A percentile compares a stretch with the other conserved stretches of the same genome.
Evolutionary conservation across 371 early-diverging fungal genomes (phyloP).

Genomic region (Mucor lusitanicus): DNA sequence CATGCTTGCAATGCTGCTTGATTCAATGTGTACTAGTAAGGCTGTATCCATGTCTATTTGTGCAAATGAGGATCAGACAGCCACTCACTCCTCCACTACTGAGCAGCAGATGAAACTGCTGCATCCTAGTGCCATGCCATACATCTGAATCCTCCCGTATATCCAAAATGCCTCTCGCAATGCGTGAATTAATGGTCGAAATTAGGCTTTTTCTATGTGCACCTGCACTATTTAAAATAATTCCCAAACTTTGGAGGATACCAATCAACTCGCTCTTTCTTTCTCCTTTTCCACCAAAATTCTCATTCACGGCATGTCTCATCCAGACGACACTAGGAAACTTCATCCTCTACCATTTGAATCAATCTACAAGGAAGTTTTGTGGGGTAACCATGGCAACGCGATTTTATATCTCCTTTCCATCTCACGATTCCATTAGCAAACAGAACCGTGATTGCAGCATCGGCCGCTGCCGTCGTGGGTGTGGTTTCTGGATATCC

Average conservation of each 20-base stretch:
- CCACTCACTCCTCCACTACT: too few relatives aligned
- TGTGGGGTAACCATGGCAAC: slow-evolving; percentile 20
- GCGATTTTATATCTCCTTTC: not conserved
- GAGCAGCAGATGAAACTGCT: too few relatives aligned
- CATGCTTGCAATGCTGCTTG: too few relatives aligned
- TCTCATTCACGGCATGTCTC: not conserved
- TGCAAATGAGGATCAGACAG: too few relatives aligned
- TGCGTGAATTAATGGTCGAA: too few relatives aligned
- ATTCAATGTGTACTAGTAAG: too few relatives aligned
- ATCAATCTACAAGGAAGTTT: slow-evolving; percentile 17
- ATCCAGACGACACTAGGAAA: slow-evolving; percentile 1
- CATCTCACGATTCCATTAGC: slow-evolving; percentile 26
- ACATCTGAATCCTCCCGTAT: too few relatives aligned
- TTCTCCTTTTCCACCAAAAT: not conserved
- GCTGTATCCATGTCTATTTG: too few relatives aligned
- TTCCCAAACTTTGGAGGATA: not conserved
- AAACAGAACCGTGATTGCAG: slow-evolving; percentile 62
- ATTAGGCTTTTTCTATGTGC: too few relatives aligned
- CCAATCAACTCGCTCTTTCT: not conserved
- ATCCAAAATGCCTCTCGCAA: too few relatives aligned
- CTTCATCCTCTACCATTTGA: slow-evolving; percentile 16
- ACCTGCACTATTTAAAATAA: too few relatives aligned
- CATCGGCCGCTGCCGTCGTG: slow-evolving; percentile 63
- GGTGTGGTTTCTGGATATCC: slow-evolving; percentile 66
- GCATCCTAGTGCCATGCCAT: too few relatives aligned